Evolutionary conservation across 176 grass and related monocot species (phyloP), one percentile per base, ranked within the genome.

Genomic region (Areca catechu): DNA sequence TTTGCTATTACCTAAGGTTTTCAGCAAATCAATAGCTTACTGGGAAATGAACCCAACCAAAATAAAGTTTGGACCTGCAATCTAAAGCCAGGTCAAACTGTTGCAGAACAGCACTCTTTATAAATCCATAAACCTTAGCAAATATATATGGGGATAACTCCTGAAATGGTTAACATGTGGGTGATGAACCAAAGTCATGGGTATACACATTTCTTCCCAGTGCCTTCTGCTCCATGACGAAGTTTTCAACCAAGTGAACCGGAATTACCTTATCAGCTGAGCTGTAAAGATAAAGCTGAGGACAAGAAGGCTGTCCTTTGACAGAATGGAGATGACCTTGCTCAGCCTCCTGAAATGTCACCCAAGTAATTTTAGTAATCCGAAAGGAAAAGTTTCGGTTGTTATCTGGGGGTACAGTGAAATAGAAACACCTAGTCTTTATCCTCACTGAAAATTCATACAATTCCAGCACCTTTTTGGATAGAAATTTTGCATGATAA

Each of bases 231-330:
- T 60, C 53, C 7, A 73, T 30, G 17, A 98, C 83, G 70, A 92
- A 98, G 66, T 81, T 74, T 70, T 88, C 87, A 12, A 91, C 78
- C 4, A 74, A 85, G 7, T 79, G 72, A 0, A 68, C 80, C 0
- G 93, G 87, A 67, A 92, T 85, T 18, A 98, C 78, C 72, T 51
- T 74, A 57, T 98, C 93, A 0, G 93, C 80, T 37, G 75, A 75
- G 67, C 93, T 98, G 78, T 98, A 98, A 4, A 98, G 81, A 53
- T 98, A 98, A 19, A 98, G 80, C 78, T 98, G 93, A 48, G 93
- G 93, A 28, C 93, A 92, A 1, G 58, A 17, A 16, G 93, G 93
- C 54, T 98, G 58, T 78, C 74, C 16, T 85, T 74, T 20, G 72
- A 77, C 19, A 98, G 80, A 48, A 98, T 51, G 0, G 78, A 75